Evolutionary conservation across 2,329 filamentous ascomycete genomes (phyloP).

Genomic region (Calonectria ilicicola): DNA sequence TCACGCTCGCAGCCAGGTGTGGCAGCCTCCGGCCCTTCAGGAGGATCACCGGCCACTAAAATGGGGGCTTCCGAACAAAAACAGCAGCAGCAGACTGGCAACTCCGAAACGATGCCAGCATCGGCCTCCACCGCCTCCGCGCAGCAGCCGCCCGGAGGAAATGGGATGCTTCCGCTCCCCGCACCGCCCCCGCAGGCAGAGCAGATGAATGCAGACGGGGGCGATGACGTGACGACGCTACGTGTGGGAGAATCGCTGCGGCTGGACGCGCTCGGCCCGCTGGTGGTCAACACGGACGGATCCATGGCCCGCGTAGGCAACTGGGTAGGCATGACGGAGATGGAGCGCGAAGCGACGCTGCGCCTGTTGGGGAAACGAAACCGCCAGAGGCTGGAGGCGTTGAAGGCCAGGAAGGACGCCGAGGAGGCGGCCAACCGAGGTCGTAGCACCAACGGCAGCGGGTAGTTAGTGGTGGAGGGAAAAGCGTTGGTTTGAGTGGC

Average conservation of each 20-base stretch:
- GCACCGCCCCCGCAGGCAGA: conserved; percentile 32
- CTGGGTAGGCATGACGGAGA: conserved; percentile 78
- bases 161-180: conserved; percentile 38
- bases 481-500: neutral
- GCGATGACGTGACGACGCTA: conserved; percentile 38
- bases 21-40: conserved; percentile 1
- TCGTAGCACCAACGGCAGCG: neutral
- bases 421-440: conserved; percentile 20
- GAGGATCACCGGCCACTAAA: neutral
- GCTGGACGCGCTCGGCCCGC: conserved; percentile 77
- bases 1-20: conserved; percentile 11
- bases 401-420: conserved; percentile 49
- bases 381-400: conserved; percentile 67
- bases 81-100: neutral
- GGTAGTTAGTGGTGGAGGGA: neutral
- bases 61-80: neutral
- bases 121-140: neutral
- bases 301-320: conserved; percentile 78
- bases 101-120: neutral
- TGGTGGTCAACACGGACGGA: conserved; percentile 81
- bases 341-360: conserved; percentile 76
- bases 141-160: neutral
- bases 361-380: conserved; percentile 77
- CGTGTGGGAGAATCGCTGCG: conserved; percentile 56
- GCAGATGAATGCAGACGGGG: conserved; percentile 18